A percentile compares a stretch with the other conserved stretches of the same genome.
Conservation (phyloP, 2,329 filamentous ascomycete genomes). For the Pseudocercospora musae region DNA sequence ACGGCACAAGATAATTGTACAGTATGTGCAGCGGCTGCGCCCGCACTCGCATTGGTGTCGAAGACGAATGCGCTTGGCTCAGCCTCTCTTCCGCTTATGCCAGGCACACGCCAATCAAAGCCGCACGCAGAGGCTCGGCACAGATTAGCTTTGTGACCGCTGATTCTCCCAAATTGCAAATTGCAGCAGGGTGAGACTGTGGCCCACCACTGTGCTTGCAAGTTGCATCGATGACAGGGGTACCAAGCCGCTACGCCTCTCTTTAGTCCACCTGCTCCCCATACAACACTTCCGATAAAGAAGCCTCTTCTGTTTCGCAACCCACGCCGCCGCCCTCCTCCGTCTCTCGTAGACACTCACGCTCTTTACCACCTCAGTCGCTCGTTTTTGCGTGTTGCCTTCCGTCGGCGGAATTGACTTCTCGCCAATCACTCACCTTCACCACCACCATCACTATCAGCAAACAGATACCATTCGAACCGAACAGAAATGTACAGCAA, state of each 20-base stretch:
- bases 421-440: conserved; percentile 15
- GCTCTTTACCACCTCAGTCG: conserved; percentile 34
- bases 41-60: conserved; percentile 4
- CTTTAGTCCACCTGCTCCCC: conserved; percentile 6
- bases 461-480: conserved; percentile 9
- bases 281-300: conserved; percentile 15
- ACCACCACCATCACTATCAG: conserved; percentile 13
- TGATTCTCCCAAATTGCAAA: conserved; percentile 19
- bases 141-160: conserved; percentile 20
- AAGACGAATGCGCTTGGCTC: conserved; percentile 4
- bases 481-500: conserved; percentile 28
- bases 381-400: conserved; percentile 30
- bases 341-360: conserved; percentile 33
- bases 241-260: conserved; percentile 9
- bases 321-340: conserved; percentile 24
- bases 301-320: conserved; percentile 28
- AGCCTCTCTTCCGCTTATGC: conserved; percentile 13
- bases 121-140: not conserved
- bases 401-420: conserved; percentile 26
- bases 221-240: conserved; percentile 19
- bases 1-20: too few species aligned
- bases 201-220: too few species aligned
- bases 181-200: conserved; percentile 17
- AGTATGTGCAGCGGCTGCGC: conserved; percentile 12
- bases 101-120: conserved; percentile 19